A percentile compares a stretch with the other conserved stretches of the same genome.
phyloP scores from a whole-genome alignment of 139 green algal genomes.

The Tetraselmis striata region DNA sequence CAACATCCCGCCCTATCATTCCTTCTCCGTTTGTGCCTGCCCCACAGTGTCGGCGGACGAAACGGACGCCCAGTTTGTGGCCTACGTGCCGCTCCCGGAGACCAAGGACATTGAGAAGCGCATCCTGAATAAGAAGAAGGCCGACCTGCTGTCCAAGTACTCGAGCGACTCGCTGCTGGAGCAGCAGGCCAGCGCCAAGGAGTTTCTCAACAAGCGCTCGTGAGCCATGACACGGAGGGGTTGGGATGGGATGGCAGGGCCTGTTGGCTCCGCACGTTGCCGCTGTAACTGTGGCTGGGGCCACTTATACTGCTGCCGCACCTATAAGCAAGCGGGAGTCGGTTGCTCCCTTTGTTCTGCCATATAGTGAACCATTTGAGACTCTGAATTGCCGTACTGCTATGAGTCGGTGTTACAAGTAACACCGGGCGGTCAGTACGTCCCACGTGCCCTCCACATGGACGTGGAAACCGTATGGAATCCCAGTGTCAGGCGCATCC shows the following conservation, averaged over 20 bases:
- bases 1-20: too few relatives aligned
- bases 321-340: neutral
- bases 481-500: too few relatives aligned
- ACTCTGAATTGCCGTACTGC: too few relatives aligned
- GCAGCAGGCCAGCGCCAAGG: conserved; percentile 67
- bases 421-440: too few relatives aligned
- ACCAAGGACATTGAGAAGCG: conserved; percentile 83
- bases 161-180: conserved; percentile 49
- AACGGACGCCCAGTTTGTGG: conserved; percentile 61
- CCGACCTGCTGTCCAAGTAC: conserved; percentile 81
- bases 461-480: too few relatives aligned
- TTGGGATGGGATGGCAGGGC: conserved; percentile 37
- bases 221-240: conserved; percentile 51
- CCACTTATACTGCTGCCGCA: conserved; percentile 41
- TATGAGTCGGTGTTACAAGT: too few relatives aligned
- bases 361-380: neutral
- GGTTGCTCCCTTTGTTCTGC: neutral
- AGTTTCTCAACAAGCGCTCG: conserved; percentile 63
- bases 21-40: too few relatives aligned
- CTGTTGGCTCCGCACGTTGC: conserved; percentile 42
- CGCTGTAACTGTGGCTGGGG: conserved; percentile 52
- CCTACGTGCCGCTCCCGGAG: conserved; percentile 90
- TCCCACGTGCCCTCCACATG: too few relatives aligned
- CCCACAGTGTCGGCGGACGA: neutral
- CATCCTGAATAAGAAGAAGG: conserved; percentile 92